Conservation (phyloP, 495 filamentous ascomycete species). For the Astrothelium subdiscretum region DNA sequence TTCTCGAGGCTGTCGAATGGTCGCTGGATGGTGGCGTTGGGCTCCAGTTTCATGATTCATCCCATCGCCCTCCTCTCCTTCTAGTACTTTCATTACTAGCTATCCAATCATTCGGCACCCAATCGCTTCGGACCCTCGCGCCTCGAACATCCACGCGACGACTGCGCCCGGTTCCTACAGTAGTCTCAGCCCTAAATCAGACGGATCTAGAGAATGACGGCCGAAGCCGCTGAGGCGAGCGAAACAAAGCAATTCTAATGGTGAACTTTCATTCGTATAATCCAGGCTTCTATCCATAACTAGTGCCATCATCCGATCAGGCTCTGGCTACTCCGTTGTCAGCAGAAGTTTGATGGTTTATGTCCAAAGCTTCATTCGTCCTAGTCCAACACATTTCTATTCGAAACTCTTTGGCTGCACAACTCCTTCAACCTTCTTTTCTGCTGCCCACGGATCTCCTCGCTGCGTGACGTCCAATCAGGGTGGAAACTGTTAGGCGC, state of each 20-base stretch:
- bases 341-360: neutral
- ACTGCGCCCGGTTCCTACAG: neutral
- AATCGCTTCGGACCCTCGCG: neutral
- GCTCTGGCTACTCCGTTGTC: neutral
- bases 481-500: neutral
- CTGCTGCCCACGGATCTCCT: neutral
- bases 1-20: slow-evolving; percentile 1
- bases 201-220: neutral
- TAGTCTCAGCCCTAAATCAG: neutral
- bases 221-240: neutral
- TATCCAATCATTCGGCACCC: neutral
- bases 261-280: neutral
- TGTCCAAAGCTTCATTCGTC: neutral
- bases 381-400: neutral
- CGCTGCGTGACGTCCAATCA: neutral
- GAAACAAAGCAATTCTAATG: neutral
- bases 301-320: neutral
- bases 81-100: neutral
- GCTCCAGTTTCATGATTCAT: slow-evolving; percentile 1
- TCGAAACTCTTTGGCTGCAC: neutral
- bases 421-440: neutral
- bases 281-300: neutral
- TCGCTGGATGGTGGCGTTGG: neutral
- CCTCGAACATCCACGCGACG: slow-evolving; percentile 1
- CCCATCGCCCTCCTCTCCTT: neutral